Base-by-base conservation (phyloP, 805 yeast species). In the Starmerella potacharoeniae region DNA sequence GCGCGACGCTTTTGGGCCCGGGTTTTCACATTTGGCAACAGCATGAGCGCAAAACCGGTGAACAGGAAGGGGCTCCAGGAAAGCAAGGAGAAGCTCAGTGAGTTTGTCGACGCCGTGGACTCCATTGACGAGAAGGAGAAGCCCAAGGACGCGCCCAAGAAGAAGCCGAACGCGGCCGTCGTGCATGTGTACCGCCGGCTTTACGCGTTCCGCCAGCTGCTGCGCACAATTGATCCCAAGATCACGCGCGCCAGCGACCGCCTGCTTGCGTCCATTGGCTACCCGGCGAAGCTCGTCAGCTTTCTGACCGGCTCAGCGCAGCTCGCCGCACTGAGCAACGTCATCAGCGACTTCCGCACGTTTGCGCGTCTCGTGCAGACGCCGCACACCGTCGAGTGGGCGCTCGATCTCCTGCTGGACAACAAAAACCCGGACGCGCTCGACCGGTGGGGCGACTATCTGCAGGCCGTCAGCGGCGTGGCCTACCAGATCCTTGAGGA, bases 401-500 rank as follows among this genome's bases (percentile, higher is more conserved):
- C 69, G 1, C 58, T 67, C 33, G 68, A 64, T 40, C 60, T 66
- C 34, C 53, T 68, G 45, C 39, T 62, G 16, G 62, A 65, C 40
- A 58, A 61, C 54, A 65, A 69, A 28, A 65, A 66, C 36, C 58
- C 60, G 31, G 72, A 71, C 55, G 39, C 37, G 35, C 52, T 68
- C 13, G 60, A 68, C 42, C 56, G 67, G n/a, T 47, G 48, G 16
- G 61, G 68, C 33, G 67, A 69, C 36, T 67, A 67, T 51, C 43
- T 62, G 16, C 74, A 73, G 62, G 72, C 71, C 2, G 58, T 65
- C n/a, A 59, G 69, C 37, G 69, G 69, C 42, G 55, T 69, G 13
- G 45, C 61, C 17, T 73, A 71, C 65, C 76, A 73, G 60, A 61
- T 72, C 3, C 63, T 73, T 10, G 76, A 73, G 61, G 70, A 73